A percentile compares a stretch with the other conserved stretches of the same genome.
phyloP scores from a whole-genome alignment of 345 rosid genomes.

The Xanthoceras sorbifolium region DNA sequence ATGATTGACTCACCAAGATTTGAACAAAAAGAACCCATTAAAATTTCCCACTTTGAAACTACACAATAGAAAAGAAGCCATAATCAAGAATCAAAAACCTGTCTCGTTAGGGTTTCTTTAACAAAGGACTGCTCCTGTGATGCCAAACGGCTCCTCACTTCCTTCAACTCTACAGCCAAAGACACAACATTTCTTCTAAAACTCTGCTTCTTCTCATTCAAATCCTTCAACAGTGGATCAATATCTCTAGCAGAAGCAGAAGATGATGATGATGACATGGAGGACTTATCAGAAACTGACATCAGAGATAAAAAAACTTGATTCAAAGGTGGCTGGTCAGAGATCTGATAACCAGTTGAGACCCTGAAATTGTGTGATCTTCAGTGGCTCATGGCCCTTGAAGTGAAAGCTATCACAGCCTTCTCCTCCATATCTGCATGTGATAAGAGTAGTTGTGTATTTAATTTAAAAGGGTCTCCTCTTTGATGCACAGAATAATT shows the following conservation, averaged over 20 bases:
- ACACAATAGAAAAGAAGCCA: slow-evolving; percentile 1
- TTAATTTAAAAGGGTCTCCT: slow-evolving; percentile 22
- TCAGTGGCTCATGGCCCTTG: slow-evolving; percentile 17
- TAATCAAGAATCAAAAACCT: slow-evolving; percentile 40
- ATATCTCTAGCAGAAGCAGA: slow-evolving; percentile 37
- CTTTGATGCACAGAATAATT: background rate
- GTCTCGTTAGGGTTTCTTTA: slow-evolving; percentile 68
- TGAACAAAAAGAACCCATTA: background rate
- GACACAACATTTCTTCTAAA: slow-evolving; percentile 84
- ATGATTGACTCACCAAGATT: slow-evolving; percentile 22
- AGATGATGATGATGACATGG: slow-evolving; percentile 23
- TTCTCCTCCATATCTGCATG: slow-evolving; percentile 43
- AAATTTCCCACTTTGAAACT: slow-evolving; percentile 5
- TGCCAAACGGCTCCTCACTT: slow-evolving; percentile 69
- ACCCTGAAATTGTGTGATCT: background rate
- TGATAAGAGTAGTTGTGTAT: slow-evolving; percentile 37
- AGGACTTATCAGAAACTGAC: slow-evolving; percentile 39
- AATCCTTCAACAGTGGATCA: slow-evolving; percentile 83
- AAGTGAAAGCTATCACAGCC: slow-evolving; percentile 22
- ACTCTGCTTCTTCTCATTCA: slow-evolving; percentile 88
- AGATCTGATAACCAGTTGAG: slow-evolving; percentile 14
- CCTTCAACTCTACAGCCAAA: slow-evolving; percentile 82
- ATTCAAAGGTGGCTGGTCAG: slow-evolving; percentile 11
- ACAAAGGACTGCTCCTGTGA: slow-evolving; percentile 67
- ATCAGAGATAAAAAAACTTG: slow-evolving; percentile 26